phyloP scores from a whole-genome alignment of 2,329 filamentous ascomycete genomes.

The Berkeleyomyces basicola region DNA sequence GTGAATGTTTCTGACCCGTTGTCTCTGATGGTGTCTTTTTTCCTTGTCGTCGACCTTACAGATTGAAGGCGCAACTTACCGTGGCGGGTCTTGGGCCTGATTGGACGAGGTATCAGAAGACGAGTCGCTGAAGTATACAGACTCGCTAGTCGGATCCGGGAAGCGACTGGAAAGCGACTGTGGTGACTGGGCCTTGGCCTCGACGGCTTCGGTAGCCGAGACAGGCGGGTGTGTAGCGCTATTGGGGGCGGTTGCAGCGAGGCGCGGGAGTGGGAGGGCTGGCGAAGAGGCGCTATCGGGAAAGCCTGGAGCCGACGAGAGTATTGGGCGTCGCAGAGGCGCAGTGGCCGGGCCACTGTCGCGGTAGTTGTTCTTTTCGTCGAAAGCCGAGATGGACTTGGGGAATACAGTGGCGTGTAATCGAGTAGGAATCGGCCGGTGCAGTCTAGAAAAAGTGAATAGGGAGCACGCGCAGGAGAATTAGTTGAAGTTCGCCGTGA shows the following conservation, averaged over 20 bases:
- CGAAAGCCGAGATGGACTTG: neutral
- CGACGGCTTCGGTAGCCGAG: neutral
- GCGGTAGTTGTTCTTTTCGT: neutral
- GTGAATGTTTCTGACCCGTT: neutral
- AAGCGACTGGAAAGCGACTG: constrained; percentile 7
- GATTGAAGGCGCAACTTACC: neutral
- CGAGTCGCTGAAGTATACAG: constrained; percentile 9
- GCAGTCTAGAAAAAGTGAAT: neutral
- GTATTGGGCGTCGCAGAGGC: constrained; percentile 2
- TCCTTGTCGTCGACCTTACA: neutral
- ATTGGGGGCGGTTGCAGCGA: neutral
- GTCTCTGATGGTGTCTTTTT: neutral
- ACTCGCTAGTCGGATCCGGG: constrained; percentile 3
- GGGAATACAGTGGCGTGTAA: constrained; percentile 9
- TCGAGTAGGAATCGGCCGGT: constrained; percentile 11
- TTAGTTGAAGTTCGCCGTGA: neutral
- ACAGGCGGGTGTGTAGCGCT: neutral
- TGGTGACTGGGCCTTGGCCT: neutral
- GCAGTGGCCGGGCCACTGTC: constrained; percentile 10
- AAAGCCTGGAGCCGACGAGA: neutral
- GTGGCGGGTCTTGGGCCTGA: neutral
- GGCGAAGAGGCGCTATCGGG: neutral
- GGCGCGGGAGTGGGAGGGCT: neutral
- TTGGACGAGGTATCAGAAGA: constrained; percentile 9
- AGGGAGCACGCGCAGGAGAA: neutral